Base-by-base conservation (phyloP, 192 early-diverging fungal species). In the Geranomyces variabilis region DNA sequence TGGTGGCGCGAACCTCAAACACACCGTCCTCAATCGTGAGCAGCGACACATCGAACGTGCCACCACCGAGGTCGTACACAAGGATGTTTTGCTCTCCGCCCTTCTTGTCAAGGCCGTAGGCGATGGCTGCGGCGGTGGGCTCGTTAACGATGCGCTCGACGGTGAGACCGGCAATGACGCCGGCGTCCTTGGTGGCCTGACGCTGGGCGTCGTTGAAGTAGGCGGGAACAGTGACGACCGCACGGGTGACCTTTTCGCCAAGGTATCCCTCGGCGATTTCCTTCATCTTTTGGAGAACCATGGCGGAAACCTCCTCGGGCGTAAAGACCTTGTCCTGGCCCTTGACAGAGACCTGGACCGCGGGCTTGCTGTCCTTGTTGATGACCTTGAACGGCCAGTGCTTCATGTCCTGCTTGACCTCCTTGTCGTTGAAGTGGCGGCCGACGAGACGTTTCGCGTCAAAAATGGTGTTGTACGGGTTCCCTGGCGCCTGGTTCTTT, bases 401-500 rank as follows among this genome's bases (percentile, higher is more conserved):
- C 91, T 96, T 97, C 94, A 99, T 99, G 83, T 99, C 96, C 63
- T 90, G 87, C 88, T 99, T 93, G 59, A 99, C 96, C 81, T 96
- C 96, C 70, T 81, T 70, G 78, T 96, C 94, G 57, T 78, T 83
- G 83, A 95, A 96, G 56, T 89, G 88, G 73, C 94, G 94, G 79
- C 96, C 96, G 75, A 98, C 97, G 26, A 98, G 87, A 85, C 96
- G 94, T 88, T 98, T 98, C 63, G 96, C 95, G 87, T 96, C 95
- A 74, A 96, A 98, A 63, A 98, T 93, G 66, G 96, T 99, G 88
- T 97, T 97, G 86, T 88, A 79, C 62, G 96, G 95, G 70, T 87
- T 80, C 90, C 94, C 92, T 70, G 95, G 93, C 63, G 93, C 93
- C 89, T 96, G 94, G 86, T 97, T 99, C 91, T 97, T 99, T 77